These are phyloP conservation scores for Wickerhamiella siamensis DNA, from an alignment of 805 yeast species.

Conservation along the genomic window DNA sequence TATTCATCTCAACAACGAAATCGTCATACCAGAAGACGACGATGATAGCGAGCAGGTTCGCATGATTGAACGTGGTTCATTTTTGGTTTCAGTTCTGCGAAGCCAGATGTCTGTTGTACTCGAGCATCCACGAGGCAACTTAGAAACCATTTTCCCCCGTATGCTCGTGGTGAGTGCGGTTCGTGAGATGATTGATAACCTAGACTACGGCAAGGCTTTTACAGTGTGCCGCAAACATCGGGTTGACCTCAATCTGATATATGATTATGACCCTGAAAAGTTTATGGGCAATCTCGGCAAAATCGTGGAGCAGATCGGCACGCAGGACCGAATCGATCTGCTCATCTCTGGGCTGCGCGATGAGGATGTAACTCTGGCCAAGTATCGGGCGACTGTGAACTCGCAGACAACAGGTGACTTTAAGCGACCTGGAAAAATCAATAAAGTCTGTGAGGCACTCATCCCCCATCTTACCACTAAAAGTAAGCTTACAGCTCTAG, in stretches of 20 bases:
- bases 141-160: conserved; percentile 88
- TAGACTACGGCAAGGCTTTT: conserved; percentile 60
- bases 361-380: conserved; percentile 70
- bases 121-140: conserved; percentile 92
- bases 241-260: conserved; percentile 75
- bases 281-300: conserved; percentile 49
- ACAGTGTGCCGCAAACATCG: conserved; percentile 77
- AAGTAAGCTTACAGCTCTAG: conserved; percentile 73
- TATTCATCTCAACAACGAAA: conserved; percentile 43
- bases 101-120: conserved; percentile 67
- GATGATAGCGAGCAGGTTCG: conserved; percentile 68
- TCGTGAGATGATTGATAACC: conserved; percentile 46
- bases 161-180: conserved; percentile 80
- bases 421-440: conserved; percentile 39
- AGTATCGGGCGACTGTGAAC: conserved; percentile 56
- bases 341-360: conserved; percentile 76
- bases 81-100: conserved; percentile 70
- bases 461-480: conserved; percentile 30
- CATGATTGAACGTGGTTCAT: conserved; percentile 80
- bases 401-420: neutral
- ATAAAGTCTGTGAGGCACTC: conserved; percentile 60
- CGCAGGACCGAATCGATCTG: conserved; percentile 66
- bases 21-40: conserved; percentile 25
- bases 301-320: conserved; percentile 56
- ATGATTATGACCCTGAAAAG: conserved; percentile 68